Evolutionary conservation across 805 yeast species (phyloP).

Genomic region (Kregervanrija fluxuum): DNA sequence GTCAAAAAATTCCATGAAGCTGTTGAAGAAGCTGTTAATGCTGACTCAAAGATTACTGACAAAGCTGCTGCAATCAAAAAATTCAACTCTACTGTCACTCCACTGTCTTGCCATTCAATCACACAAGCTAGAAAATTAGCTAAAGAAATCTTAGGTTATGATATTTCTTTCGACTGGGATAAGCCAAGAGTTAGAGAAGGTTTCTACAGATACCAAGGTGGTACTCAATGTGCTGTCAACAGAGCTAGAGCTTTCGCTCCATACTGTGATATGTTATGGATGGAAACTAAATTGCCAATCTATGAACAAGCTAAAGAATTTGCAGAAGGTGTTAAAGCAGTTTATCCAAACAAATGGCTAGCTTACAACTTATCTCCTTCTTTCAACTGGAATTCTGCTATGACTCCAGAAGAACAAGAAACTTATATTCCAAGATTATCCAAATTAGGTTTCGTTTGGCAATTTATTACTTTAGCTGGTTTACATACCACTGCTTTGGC

Average conservation of each 20-base stretch:
- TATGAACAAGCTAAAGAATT: slow-evolving; percentile 90
- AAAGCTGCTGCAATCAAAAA: slow-evolving; percentile 54
- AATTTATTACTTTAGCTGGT: slow-evolving; percentile 95
- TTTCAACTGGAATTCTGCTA: slow-evolving; percentile 95
- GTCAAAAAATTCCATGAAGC: slow-evolving; percentile 88
- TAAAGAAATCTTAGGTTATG: slow-evolving; percentile 67
- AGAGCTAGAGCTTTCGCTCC: slow-evolving; percentile 95
- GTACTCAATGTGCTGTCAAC: slow-evolving; percentile 95
- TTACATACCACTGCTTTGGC: slow-evolving; percentile 94
- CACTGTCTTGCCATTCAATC: slow-evolving; percentile 68
- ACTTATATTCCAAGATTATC: slow-evolving; percentile 84
- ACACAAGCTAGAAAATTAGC: slow-evolving; percentile 76
- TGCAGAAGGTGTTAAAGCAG: slow-evolving; percentile 80
- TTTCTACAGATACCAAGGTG: slow-evolving; percentile 92
- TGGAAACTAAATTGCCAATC: slow-evolving; percentile 96
- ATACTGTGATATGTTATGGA: slow-evolving; percentile 93
- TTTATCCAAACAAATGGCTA: slow-evolving; percentile 87
- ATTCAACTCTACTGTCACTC: slow-evolving; percentile 64
- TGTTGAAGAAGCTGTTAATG: slow-evolving; percentile 72
- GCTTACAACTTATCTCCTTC: slow-evolving; percentile 96
- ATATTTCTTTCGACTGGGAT: slow-evolving; percentile 90
- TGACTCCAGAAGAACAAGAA: slow-evolving; percentile 80
- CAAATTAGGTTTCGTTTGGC: slow-evolving; percentile 92
- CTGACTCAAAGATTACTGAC: slow-evolving; percentile 45
- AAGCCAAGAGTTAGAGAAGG: slow-evolving; percentile 94